These are phyloP conservation scores for Vanilla planifolia DNA, from an alignment of 106 monocot genomes.

Conservation along the genomic window DNA sequence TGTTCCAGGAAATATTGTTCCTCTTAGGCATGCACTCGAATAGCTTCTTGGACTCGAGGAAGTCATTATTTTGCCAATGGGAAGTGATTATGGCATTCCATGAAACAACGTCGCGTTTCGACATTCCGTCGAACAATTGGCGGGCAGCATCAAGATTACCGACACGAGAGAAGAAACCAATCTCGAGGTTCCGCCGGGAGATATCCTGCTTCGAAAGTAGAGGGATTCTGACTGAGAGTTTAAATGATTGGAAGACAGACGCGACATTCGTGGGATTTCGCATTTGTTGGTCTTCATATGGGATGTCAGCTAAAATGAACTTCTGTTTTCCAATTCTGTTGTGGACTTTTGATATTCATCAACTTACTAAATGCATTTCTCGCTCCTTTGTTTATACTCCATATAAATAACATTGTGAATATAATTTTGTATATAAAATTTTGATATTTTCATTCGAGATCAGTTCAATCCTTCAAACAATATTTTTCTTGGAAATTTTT, in stretches of 20 bases:
- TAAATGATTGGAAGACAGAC: neutral
- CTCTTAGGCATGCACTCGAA: constrained; percentile 39
- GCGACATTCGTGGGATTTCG: neutral
- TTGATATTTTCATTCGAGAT: too few relatives aligned
- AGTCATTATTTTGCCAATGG: constrained; percentile 36
- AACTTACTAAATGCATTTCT: too few relatives aligned
- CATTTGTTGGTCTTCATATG: constrained; percentile 1
- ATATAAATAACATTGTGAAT: too few relatives aligned
- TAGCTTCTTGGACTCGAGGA: constrained; percentile 25
- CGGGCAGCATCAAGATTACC: constrained; percentile 40
- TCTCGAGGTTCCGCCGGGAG: constrained; percentile 33
- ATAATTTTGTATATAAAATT: too few relatives aligned
- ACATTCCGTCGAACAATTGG: constrained; percentile 54
- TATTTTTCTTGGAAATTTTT: too few relatives aligned
- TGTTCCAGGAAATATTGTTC: constrained; percentile 53
- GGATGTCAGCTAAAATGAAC: neutral
- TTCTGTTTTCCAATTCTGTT: too few relatives aligned
- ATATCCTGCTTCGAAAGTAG: constrained; percentile 13
- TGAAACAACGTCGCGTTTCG: constrained; percentile 34
- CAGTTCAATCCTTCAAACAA: too few relatives aligned
- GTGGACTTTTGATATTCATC: too few relatives aligned
- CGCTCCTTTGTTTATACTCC: too few relatives aligned
- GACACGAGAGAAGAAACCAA: constrained; percentile 22
- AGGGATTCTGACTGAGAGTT: neutral
- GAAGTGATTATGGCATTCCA: constrained; percentile 57